A percentile compares a stretch with the other conserved stretches of the same genome.
These are phyloP conservation scores for Yamadazyma diospyri DNA, from an alignment of 1,139 yeast genomes.

Conservation along the genomic window DNA sequence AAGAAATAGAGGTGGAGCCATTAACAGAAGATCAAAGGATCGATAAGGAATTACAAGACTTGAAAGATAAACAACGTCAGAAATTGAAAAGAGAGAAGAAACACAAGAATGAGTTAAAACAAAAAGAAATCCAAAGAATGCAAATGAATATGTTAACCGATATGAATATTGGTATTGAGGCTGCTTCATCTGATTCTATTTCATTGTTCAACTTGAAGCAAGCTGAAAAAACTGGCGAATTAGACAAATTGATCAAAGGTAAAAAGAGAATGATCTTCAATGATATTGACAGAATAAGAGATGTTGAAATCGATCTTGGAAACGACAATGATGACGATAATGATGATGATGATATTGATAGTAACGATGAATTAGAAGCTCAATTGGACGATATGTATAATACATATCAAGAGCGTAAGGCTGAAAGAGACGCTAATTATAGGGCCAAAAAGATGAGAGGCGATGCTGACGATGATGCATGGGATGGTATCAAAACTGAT, in stretches of 20 bases:
- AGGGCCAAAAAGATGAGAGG: slow-evolving; percentile 82
- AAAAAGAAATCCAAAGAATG: slow-evolving; percentile 84
- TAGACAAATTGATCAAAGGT: slow-evolving; percentile 73
- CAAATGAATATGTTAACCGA: slow-evolving; percentile 97
- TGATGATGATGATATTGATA: slow-evolving; percentile 27
- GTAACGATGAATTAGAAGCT: slow-evolving; percentile 70
- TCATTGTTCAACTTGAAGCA: slow-evolving; percentile 75
- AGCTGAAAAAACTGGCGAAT: slow-evolving; percentile 83
- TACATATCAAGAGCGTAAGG: slow-evolving; percentile 65
- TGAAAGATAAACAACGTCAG: slow-evolving; percentile 68
- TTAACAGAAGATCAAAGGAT: slow-evolving; percentile 87
- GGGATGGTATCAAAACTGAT: slow-evolving; percentile 76
- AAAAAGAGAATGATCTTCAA: slow-evolving; percentile 73
- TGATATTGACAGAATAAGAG: slow-evolving; percentile 51
- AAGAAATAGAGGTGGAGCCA: slow-evolving; percentile 58
- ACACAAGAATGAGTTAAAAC: slow-evolving; percentile 75
- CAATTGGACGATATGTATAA: slow-evolving; percentile 82
- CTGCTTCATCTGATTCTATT: slow-evolving; percentile 77
- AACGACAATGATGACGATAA: slow-evolving; percentile 38
- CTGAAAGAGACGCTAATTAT: slow-evolving; percentile 76
- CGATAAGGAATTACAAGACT: slow-evolving; percentile 74
- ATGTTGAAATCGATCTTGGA: slow-evolving; percentile 49
- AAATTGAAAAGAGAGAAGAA: slow-evolving; percentile 77
- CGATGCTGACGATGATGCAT: slow-evolving; percentile 72
- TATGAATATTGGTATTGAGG: slow-evolving; percentile 89